Evolutionary conservation across 2,329 filamentous ascomycete genomes (phyloP), one percentile per base, ranked within the genome.

Genomic region (Aspergillus latus): DNA sequence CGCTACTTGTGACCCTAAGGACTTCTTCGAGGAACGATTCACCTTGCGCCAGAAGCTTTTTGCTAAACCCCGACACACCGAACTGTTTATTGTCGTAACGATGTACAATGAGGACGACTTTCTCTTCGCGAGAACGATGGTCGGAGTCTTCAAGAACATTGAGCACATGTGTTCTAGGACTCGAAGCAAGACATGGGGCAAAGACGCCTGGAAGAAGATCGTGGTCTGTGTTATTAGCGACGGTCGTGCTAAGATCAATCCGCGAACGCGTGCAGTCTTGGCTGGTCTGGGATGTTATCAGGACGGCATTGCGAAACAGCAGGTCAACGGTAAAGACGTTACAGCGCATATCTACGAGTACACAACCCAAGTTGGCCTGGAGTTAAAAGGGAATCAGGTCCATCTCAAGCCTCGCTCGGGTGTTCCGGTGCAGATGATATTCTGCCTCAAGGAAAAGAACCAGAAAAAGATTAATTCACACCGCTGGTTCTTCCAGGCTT

Each of bases 391-490:
- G 65, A 88, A 89, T 58, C 84, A 96, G 42, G 93, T 97, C 7
- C 83, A 87, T 47, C 81, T 97, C 49, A 90, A 94, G 60, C 88
- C 88, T 46, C 90, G 92, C 68, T 88, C 82, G 5, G 84, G 89
- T 59, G 92, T 94, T 60, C 93, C 94, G 0, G 90, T 99, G 2
- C 94, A 99, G 77, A 88, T 99, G 79, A 84, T 99, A 3, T 99
- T 99, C 80, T 99, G 94, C 73, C 76, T 99, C 59, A 99, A 99
- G 80, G 94, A 99, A 72, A 97, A 97, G 84, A 99, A 99, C 72
- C 92, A 97, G 78, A 99, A 99, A 81, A 99, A 99, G 82, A 99
- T 99, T 84, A 99, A 99, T 73, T 97, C 94, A 0, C 94, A 99
- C 74, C 83, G 94, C 72, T 99, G 94, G 94, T 97, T 99, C 79